phyloP scores from a whole-genome alignment of 495 filamentous ascomycete genomes.

The Sporormia fimetaria region DNA sequence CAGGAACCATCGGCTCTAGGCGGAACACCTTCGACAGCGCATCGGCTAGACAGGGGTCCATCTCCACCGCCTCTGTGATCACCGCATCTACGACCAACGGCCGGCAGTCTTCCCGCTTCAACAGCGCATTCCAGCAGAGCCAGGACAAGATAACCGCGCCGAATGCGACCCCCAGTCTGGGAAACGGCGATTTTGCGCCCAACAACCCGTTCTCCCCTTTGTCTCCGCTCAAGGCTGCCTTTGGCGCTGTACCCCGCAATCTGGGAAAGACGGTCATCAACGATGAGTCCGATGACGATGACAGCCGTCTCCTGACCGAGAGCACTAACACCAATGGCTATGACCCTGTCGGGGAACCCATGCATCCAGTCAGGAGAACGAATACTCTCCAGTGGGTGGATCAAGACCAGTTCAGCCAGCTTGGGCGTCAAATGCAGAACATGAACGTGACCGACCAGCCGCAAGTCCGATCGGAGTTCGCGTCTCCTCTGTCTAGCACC shows the following conservation, averaged over 20 bases:
- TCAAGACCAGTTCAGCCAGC: too few relatives aligned
- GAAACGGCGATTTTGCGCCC: constrained; percentile 46
- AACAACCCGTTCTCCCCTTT: constrained; percentile 70
- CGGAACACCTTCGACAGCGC: constrained; percentile 53
- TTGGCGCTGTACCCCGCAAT: constrained; percentile 57
- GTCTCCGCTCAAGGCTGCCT: constrained; percentile 68
- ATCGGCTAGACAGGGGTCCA: constrained; percentile 39
- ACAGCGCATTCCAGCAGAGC: constrained; percentile 60
- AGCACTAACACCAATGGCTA: constrained; percentile 79
- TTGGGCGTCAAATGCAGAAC: too few relatives aligned
- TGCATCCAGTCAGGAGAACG: constrained; percentile 33
- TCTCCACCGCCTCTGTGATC: constrained; percentile 44
- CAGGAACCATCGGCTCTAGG: constrained; percentile 33
- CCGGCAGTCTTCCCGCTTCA: constrained; percentile 66
- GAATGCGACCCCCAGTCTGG: constrained; percentile 43
- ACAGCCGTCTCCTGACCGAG: constrained; percentile 65
- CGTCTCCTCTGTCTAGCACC: constrained; percentile 39
- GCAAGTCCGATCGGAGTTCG: too few relatives aligned
- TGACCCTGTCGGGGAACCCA: constrained; percentile 59
- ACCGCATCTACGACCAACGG: constrained; percentile 45
- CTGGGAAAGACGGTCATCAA: constrained; percentile 79
- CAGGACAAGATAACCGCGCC: constrained; percentile 60
- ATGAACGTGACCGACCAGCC: too few relatives aligned
- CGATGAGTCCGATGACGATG: constrained; percentile 73
- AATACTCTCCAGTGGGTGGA: too few relatives aligned